These are phyloP conservation scores for Backusella macrospora DNA, from an alignment of 192 early-diverging fungal genomes.

Conservation along the genomic window DNA sequence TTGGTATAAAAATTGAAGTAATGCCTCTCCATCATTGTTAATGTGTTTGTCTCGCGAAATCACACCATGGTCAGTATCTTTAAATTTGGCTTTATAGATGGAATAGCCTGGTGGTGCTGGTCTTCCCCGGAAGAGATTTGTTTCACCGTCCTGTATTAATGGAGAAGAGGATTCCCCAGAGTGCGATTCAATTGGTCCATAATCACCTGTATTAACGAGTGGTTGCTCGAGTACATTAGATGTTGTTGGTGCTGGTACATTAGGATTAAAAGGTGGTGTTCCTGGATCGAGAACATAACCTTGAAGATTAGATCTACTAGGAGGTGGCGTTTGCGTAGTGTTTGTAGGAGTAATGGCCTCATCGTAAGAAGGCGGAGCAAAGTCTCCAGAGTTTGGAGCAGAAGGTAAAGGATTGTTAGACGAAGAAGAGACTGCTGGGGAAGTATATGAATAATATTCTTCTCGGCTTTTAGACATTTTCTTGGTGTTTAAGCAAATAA, in stretches of 20 bases:
- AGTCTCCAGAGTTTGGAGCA: background rate
- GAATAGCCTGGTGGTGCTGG: conserved; percentile 38
- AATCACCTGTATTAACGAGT: background rate
- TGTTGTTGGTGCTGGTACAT: background rate
- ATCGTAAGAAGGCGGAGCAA: conserved; percentile 20
- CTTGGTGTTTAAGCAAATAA: background rate
- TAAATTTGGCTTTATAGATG: conserved; percentile 32
- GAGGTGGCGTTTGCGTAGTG: background rate
- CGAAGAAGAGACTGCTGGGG: background rate
- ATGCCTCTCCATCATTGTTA: conserved; percentile 40
- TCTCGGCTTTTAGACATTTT: background rate
- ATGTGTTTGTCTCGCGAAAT: conserved; percentile 42
- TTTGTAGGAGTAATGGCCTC: conserved; percentile 10
- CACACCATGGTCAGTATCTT: conserved; percentile 19
- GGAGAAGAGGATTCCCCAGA: background rate
- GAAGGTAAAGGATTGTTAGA: background rate
- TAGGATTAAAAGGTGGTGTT: conserved; percentile 1
- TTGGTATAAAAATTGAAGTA: conserved; percentile 35
- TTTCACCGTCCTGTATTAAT: background rate
- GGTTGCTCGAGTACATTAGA: background rate
- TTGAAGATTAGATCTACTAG: background rate
- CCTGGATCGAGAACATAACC: conserved; percentile 18
- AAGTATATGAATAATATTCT: background rate
- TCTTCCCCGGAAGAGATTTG: conserved; percentile 17
- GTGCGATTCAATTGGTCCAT: background rate